A percentile compares a stretch with the other conserved stretches of the same genome.
phyloP scores from a whole-genome alignment of 371 early-diverging fungal species.

The Mortierella sp. region DNA sequence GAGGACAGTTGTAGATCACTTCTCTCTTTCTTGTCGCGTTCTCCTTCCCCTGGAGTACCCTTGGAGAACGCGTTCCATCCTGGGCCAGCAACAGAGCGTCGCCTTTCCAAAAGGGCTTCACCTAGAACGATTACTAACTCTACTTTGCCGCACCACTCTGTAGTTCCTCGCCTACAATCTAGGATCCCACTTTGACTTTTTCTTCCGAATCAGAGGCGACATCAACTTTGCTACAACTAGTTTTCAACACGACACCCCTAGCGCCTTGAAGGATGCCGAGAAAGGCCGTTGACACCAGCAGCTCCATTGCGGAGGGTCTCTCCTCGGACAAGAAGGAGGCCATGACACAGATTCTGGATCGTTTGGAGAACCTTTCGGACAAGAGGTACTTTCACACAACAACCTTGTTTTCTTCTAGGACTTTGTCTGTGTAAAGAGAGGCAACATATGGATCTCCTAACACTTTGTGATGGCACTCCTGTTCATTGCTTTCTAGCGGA shows the following conservation, averaged over 20 bases:
- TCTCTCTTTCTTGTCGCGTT: not conserved
- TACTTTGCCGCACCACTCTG: not conserved
- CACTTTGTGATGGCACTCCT: not conserved
- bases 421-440: not conserved
- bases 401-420: not conserved
- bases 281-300: conserved; percentile 10
- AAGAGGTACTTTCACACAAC: conserved; percentile 16
- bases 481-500: conserved; percentile 58
- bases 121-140: not conserved
- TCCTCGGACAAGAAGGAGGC: conserved; percentile 20
- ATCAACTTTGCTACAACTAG: not conserved
- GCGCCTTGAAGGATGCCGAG: conserved; percentile 19
- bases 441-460: not conserved
- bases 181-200: not conserved
- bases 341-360: conserved; percentile 32
- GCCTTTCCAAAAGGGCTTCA: not conserved
- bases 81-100: not conserved
- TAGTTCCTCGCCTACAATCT: not conserved
- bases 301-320: conserved; percentile 26
- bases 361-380: conserved; percentile 26
- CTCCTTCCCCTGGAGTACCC: not conserved
- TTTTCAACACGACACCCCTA: not conserved
- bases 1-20: not conserved
- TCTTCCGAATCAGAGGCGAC: not conserved
- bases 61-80: conserved; percentile 3